Percentiles rank a stretch among this genome's conserved stretches.
phyloP scores from a whole-genome alignment of 2,329 filamentous ascomycete genomes.

The Xylariomycetidae sp. region DNA sequence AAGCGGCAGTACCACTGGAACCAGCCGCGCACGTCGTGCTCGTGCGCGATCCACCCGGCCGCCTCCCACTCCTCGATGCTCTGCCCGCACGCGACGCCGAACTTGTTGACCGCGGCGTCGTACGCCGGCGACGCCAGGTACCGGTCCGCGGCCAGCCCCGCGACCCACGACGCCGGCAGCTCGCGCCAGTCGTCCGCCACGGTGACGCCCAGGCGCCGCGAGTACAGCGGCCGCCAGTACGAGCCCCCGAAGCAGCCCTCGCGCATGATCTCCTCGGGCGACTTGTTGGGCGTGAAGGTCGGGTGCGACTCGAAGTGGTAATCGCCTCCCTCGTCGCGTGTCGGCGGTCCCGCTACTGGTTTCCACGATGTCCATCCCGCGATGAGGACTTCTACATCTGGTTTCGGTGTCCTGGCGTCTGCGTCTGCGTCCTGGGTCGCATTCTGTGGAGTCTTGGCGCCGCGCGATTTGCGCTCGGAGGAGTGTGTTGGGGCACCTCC shows the following conservation, averaged over 20 bases:
- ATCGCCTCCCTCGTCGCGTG: slow-evolving; percentile 33
- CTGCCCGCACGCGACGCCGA: slow-evolving; percentile 47
- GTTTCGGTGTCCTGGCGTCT: not conserved
- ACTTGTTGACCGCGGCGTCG: slow-evolving; percentile 47
- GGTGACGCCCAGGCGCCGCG: slow-evolving; percentile 34
- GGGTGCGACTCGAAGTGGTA: slow-evolving; percentile 42
- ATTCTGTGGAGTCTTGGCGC: slow-evolving; percentile 1
- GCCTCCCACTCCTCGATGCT: slow-evolving; percentile 52
- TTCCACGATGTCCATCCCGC: slow-evolving; percentile 41
- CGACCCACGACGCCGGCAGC: slow-evolving; percentile 39
- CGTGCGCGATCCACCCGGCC: slow-evolving; percentile 50
- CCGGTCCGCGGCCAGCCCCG: slow-evolving; percentile 30
- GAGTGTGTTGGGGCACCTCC: too few species aligned
- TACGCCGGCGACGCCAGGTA: slow-evolving; percentile 38
- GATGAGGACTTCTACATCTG: slow-evolving; percentile 16
- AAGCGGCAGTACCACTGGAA: slow-evolving; percentile 55
- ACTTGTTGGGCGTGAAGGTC: slow-evolving; percentile 47
- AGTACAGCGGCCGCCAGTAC: slow-evolving; percentile 45
- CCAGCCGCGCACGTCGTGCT: slow-evolving; percentile 49
- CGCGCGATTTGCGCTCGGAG: slow-evolving; percentile 1
- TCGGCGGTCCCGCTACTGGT: slow-evolving; percentile 32
- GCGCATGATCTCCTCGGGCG: slow-evolving; percentile 44
- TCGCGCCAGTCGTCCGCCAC: slow-evolving; percentile 43
- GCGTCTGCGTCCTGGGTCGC: not conserved
- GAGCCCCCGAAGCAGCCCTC: slow-evolving; percentile 49